Base-by-base conservation (phyloP, 257 asterid genomes). In the Plantago major region DNA sequence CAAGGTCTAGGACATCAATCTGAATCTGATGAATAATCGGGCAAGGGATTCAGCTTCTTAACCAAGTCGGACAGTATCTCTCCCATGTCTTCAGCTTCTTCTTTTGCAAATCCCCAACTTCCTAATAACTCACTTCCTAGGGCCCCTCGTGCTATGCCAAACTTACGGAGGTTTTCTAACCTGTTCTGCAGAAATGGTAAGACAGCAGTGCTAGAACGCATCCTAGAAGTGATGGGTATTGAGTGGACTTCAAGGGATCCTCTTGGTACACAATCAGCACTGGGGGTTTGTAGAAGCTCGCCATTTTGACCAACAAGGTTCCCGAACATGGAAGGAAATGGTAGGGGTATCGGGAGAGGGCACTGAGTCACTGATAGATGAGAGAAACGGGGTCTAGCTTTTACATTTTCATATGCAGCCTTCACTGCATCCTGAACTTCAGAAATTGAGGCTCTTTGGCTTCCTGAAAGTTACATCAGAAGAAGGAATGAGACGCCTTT, bases 261-360 rank as follows among this genome's bases (percentile, higher is more conserved):
- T 76, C 85, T 78, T 6, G 83, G 64, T 10, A 74, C 11, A 51
- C 80, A 46, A 53, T 55, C 71, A 30, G 81, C 54, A 60, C 65
- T 26, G 5, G 95, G 82, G 44, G 67, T 60, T 19, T 62, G 71
- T 68, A 74, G 67, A 17, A 91, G 77, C 81, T 89, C 89, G 3
- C 99, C 99, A 9, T 75, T 59, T 61, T 65, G 82, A 43, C 94
- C 97, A 65, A 92, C 71, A 40, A 51, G 70, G 65, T 67, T 77
- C 17, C 88, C 73, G 52, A 92, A 86, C 74, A 92, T 77, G 15
- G 87, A 74, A 58, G 99, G 99, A 69, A 84, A 92, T 26, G 99
- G 96, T 69, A 92, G 64, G 6, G 97, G 99, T 65, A 92, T 77
- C 0, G 99, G 97, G 58, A 92, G 96, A 64, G 99, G 99, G 37